phyloP scores from a whole-genome alignment of 1,284 basidiomycete genomes.

The Trametes hirsuta region DNA sequence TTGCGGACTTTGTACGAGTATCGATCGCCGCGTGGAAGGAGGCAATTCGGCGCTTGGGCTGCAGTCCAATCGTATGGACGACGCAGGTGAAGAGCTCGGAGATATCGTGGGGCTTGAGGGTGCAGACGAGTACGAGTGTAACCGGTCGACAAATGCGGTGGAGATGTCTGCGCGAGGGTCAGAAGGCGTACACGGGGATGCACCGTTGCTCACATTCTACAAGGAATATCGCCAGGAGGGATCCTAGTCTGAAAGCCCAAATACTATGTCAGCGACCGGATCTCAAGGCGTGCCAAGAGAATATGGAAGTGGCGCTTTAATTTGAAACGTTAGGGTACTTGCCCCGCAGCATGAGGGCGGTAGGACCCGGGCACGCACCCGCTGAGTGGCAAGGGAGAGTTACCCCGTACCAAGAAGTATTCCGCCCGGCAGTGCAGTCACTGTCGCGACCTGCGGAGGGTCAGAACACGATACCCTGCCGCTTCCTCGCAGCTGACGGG shows the following conservation, averaged over 20 bases:
- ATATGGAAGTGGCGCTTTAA: too few relatives aligned
- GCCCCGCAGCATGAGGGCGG: too few relatives aligned
- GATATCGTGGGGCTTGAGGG: slow-evolving; percentile 45
- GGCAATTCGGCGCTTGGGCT: neutral
- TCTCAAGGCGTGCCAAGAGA: too few relatives aligned
- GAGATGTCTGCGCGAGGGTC: slow-evolving; percentile 55
- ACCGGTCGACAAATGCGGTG: slow-evolving; percentile 69
- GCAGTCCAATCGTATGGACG: slow-evolving; percentile 17
- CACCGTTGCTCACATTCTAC: slow-evolving; percentile 66
- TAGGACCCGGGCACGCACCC: too few relatives aligned
- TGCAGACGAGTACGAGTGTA: slow-evolving; percentile 61
- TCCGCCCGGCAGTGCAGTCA: too few relatives aligned
- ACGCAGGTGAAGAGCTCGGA: slow-evolving; percentile 17
- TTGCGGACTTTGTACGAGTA: slow-evolving; percentile 7
- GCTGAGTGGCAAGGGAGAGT: too few relatives aligned
- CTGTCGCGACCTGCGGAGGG: too few relatives aligned
- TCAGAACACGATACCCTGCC: too few relatives aligned
- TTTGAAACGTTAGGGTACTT: too few relatives aligned
- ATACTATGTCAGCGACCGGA: neutral
- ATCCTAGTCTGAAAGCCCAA: slow-evolving; percentile 49
- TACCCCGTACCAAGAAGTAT: too few relatives aligned
- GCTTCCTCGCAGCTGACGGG: too few relatives aligned
- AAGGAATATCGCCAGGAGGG: slow-evolving; percentile 70
- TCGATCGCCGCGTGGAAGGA: neutral
- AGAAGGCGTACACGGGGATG: neutral